Conservation (phyloP, 2,329 filamentous ascomycete genomes). For the Mollisia scopiformis region DNA sequence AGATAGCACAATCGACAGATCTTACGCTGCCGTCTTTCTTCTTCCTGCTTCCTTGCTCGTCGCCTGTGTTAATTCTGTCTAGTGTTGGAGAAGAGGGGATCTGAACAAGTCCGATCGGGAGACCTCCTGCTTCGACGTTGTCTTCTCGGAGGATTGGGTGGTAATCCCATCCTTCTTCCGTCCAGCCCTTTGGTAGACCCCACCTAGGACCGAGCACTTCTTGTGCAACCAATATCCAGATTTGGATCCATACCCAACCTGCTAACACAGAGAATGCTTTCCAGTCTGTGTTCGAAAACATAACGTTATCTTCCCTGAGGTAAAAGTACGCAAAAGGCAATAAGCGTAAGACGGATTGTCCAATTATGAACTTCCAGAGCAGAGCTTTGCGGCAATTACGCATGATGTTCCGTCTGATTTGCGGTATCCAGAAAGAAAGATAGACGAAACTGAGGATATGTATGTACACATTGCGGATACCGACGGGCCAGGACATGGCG, state of each 20-base stretch:
- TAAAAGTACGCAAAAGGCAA: slow-evolving; percentile 88
- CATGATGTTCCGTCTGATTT: slow-evolving; percentile 87
- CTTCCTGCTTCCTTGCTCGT: slow-evolving; percentile 40
- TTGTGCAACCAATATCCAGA: slow-evolving; percentile 78
- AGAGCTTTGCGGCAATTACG: slow-evolving; percentile 91
- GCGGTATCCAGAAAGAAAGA: slow-evolving; percentile 88
- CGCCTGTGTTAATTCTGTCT: slow-evolving; percentile 22
- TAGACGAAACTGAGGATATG: slow-evolving; percentile 73
- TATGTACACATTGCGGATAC: slow-evolving; percentile 57
- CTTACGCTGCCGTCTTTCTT: slow-evolving; percentile 48
- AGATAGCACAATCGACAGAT: slow-evolving; percentile 91
- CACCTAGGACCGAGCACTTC: slow-evolving; percentile 88
- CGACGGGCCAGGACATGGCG: slow-evolving; percentile 62
- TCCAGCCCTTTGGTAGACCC: slow-evolving; percentile 72
- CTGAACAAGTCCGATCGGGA: slow-evolving; percentile 74
- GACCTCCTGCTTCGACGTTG: slow-evolving; percentile 74
- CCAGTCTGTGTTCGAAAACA: slow-evolving; percentile 74
- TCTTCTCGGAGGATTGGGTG: slow-evolving; percentile 88
- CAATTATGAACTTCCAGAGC: slow-evolving; percentile 88
- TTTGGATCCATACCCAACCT: slow-evolving; percentile 87
- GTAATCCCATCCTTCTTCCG: slow-evolving; percentile 87
- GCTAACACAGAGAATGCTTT: slow-evolving; percentile 65
- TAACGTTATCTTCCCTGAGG: slow-evolving; percentile 74
- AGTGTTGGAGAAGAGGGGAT: slow-evolving; percentile 29
- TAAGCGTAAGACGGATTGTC: slow-evolving; percentile 78